Evolutionary conservation across 2,329 filamentous ascomycete genomes (phyloP).

Genomic region (Neonectria magnoliae): DNA sequence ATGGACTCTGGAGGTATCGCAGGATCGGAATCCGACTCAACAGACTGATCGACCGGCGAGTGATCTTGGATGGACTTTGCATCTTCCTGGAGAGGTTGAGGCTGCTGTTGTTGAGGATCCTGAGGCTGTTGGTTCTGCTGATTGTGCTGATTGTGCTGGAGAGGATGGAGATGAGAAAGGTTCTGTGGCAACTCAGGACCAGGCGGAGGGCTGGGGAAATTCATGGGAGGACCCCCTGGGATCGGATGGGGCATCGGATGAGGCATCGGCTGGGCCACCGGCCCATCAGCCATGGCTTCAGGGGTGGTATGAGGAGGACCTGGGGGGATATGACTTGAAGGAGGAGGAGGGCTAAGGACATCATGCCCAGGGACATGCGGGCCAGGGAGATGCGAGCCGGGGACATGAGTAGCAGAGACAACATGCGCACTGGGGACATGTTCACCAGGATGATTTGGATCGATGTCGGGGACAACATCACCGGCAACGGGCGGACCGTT

Average conservation of each 20-base stretch:
- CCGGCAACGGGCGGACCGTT: conserved; percentile 3
- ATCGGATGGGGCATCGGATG: background rate
- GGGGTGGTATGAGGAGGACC: background rate
- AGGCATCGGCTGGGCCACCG: background rate
- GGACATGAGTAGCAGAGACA: background rate
- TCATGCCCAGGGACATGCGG: background rate
- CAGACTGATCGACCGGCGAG: background rate
- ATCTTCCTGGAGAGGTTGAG: conserved; percentile 24
- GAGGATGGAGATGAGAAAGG: conserved; percentile 35
- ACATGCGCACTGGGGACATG: conserved; percentile 2
- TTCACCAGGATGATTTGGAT: conserved; percentile 2
- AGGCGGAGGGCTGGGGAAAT: conserved; percentile 37
- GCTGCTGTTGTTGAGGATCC: conserved; percentile 22
- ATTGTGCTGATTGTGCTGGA: conserved; percentile 31
- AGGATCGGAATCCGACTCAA: conserved; percentile 18
- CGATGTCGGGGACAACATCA: background rate
- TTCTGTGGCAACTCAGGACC: conserved; percentile 27
- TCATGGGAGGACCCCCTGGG: conserved; percentile 10
- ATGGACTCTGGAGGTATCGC: conserved; percentile 20
- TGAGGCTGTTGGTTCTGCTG: conserved; percentile 24
- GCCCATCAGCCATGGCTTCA: background rate
- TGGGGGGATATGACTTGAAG: background rate
- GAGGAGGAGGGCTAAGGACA: conserved; percentile 8
- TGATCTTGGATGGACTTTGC: conserved; percentile 7
- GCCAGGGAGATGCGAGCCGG: background rate